These are phyloP conservation scores for Trichophaea hybrida DNA, from an alignment of 2,329 filamentous ascomycete species.

Conservation along the genomic window DNA sequence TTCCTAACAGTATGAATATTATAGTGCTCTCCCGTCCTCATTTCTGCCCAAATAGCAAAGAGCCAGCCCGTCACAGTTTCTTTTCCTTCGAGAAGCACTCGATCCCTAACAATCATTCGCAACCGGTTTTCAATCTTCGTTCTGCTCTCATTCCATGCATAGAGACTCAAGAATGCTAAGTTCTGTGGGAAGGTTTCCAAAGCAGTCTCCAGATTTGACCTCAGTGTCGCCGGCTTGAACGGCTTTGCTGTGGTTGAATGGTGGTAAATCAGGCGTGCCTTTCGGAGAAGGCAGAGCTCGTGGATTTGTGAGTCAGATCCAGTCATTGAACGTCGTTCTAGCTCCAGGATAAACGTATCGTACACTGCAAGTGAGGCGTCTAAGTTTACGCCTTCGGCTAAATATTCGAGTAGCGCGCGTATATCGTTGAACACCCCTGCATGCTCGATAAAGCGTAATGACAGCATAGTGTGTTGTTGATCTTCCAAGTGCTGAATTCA, in stretches of 20 bases:
- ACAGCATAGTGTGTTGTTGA: slow-evolving; percentile 31
- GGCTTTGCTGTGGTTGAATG: slow-evolving; percentile 46
- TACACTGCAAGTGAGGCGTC: slow-evolving; percentile 14
- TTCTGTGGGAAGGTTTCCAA: slow-evolving; percentile 57
- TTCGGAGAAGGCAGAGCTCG: slow-evolving; percentile 56
- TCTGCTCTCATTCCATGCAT: slow-evolving; percentile 58
- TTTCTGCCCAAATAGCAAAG: slow-evolving; percentile 43
- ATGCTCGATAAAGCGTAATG: slow-evolving; percentile 35
- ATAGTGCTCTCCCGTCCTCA: slow-evolving; percentile 31
- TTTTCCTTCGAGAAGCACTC: slow-evolving; percentile 28
- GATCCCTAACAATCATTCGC: slow-evolving; percentile 44
- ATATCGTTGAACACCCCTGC: slow-evolving; percentile 47
- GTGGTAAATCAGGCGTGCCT: slow-evolving; percentile 49
- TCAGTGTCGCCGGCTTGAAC: slow-evolving; percentile 53
- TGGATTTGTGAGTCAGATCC: slow-evolving; percentile 29
- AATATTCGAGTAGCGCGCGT: slow-evolving; percentile 52
- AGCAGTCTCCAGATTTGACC: slow-evolving; percentile 46
- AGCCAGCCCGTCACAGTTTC: slow-evolving; percentile 38
- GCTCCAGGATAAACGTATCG: slow-evolving; percentile 17
- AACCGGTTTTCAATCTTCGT: slow-evolving; percentile 64
- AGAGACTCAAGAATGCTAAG: slow-evolving; percentile 57
- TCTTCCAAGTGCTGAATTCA: slow-evolving; percentile 25
- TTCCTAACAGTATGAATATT: slow-evolving; percentile 42
- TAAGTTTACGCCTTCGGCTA: slow-evolving; percentile 34
- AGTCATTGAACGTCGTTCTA: slow-evolving; percentile 18